Base-by-base conservation (phyloP, 805 yeast species). In the Brettanomyces bruxellensis region DNA sequence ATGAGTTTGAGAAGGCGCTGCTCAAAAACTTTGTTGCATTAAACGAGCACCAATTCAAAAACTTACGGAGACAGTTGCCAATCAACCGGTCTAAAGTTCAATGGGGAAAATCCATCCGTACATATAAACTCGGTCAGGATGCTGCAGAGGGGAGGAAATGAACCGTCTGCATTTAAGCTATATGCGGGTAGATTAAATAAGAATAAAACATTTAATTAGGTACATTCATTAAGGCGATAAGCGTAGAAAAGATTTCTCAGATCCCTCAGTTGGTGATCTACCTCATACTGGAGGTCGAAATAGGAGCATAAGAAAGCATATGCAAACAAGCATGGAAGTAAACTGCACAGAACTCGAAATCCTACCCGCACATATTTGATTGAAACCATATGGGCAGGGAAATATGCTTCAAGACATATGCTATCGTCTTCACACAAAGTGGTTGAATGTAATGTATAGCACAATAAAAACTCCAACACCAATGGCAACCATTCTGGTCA, bases 101-200 rank as follows among this genome's bases (percentile, higher is more conserved):
- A 62, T 91, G 99, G 99, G 96, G 95, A 30, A 86, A 79, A 59
- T 87, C 96, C 9, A 86, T 88, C 55, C 95, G 95, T 14, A 86
- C 82, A 60, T 90, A 90, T 67, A 78, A 87, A 58, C 70, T 91
- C 40, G 98, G 98, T 14, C 81, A 80, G 52, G 90, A 85, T 59
- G 89, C 82, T 34, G 82, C 72, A 12, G n/a, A 18, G 14, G 6
- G 24, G 28, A 28, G 5, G 25, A 14, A 39, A 7, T 28, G 25
- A 24, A 45, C 23, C 9, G n/a, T 3, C 23, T 28, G 32, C 11
- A 28, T 28, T 9, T 9, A 9, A 9, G 11, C 9, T 28, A 9
- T 13, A 5, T n/a, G 22, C 18, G 25, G 25, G 34, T 8, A 34
- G 25, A 23, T n/a, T 14, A 24, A 25, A 25, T 35, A 34, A 23